Conservation (phyloP, 2,329 filamentous ascomycete genomes). For the Penicillium oxalicum region DNA sequence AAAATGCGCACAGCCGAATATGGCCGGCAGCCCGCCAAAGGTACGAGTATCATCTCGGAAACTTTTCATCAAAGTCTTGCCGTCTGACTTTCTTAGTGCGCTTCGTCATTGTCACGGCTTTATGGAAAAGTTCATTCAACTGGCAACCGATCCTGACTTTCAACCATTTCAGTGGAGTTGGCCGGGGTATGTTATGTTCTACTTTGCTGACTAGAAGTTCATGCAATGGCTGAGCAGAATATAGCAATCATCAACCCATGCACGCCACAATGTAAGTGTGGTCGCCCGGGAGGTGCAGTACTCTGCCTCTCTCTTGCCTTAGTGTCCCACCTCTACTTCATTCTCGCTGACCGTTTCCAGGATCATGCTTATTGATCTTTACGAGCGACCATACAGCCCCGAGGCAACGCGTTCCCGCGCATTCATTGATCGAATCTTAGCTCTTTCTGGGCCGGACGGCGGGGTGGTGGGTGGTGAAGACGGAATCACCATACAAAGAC, state of each 20-base stretch:
- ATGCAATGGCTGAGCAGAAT: slow-evolving; percentile 9
- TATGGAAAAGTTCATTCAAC: slow-evolving; percentile 45
- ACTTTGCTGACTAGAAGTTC: background rate
- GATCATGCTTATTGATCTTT: slow-evolving; percentile 47
- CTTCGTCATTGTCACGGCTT: slow-evolving; percentile 44
- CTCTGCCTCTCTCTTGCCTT: too few relatives aligned
- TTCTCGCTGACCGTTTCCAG: slow-evolving; percentile 17
- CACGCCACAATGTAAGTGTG: slow-evolving; percentile 37
- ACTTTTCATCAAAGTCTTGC: background rate
- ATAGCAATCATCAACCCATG: slow-evolving; percentile 40
- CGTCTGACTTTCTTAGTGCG: slow-evolving; percentile 28
- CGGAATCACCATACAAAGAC: slow-evolving; percentile 39
- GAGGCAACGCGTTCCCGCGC: slow-evolving; percentile 42
- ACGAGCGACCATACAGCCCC: slow-evolving; percentile 42
- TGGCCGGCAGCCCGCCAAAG: slow-evolving; percentile 44
- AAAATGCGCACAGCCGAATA: slow-evolving; percentile 44
- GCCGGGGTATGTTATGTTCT: slow-evolving; percentile 32
- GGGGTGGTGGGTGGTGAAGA: slow-evolving; percentile 44
- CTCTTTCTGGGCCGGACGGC: slow-evolving; percentile 40
- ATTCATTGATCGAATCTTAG: slow-evolving; percentile 44
- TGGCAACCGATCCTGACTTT: slow-evolving; percentile 43
- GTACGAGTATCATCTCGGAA: slow-evolving; percentile 16
- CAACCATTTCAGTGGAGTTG: slow-evolving; percentile 47
- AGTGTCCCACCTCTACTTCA: background rate
- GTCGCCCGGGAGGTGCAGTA: too few relatives aligned